phyloP scores from a whole-genome alignment of 2,329 filamentous ascomycete genomes.

The Pseudogymnoascus sp. region DNA sequence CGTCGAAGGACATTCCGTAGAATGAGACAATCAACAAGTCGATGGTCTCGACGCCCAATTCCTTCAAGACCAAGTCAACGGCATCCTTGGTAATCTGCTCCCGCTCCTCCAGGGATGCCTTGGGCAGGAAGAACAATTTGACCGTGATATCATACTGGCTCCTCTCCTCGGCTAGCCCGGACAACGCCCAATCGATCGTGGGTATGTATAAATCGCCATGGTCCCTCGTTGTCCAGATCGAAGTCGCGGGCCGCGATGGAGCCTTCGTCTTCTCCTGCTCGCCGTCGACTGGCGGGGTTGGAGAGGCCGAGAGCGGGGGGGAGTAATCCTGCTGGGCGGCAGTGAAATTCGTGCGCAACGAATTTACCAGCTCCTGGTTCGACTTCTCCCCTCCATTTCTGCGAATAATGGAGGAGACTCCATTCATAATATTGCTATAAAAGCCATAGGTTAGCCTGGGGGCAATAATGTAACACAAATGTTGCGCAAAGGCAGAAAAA shows the following conservation, averaged over 20 bases:
- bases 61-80: conserved; percentile 69
- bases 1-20: conserved; percentile 87
- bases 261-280: conserved; percentile 25
- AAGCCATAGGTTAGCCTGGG: conserved; percentile 14
- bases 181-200: conserved; percentile 62
- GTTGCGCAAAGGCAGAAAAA: not conserved
- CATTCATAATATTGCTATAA: conserved; percentile 50
- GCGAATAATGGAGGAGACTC: conserved; percentile 74
- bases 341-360: conserved; percentile 74
- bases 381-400: conserved; percentile 72
- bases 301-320: conserved; percentile 26
- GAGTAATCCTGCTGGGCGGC: conserved; percentile 60
- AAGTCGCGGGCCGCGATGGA: conserved; percentile 21
- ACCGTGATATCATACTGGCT: conserved; percentile 88
- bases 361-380: conserved; percentile 86
- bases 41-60: conserved; percentile 66
- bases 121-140: conserved; percentile 87
- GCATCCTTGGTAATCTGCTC: conserved; percentile 69
- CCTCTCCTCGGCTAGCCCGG: conserved; percentile 70
- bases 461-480: not conserved
- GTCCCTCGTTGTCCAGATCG: conserved; percentile 61
- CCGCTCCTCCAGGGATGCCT: conserved; percentile 55
- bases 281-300: conserved; percentile 26
- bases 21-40: conserved; percentile 91
- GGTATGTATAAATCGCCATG: conserved; percentile 65